A percentile compares a stretch with the other conserved stretches of the same genome.
phyloP scores from a whole-genome alignment of 257 asterid species.

The Gynochthodes officinalis region DNA sequence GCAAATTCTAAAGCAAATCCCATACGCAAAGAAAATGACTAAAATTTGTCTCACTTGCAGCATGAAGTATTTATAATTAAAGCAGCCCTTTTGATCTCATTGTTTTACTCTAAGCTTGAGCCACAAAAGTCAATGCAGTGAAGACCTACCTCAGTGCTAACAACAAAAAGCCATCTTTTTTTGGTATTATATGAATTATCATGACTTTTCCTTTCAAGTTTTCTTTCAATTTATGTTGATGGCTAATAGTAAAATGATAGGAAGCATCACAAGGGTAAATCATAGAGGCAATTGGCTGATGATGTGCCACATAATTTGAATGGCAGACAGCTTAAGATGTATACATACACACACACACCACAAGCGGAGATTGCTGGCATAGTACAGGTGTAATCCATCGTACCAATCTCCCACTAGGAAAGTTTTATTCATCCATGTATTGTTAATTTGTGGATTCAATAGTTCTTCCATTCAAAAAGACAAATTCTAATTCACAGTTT shows the following conservation, averaged over 20 bases:
- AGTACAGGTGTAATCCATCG: neutral
- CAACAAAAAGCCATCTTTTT: neutral
- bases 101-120: neutral
- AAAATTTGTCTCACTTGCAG: neutral
- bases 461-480: neutral
- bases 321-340: slow-evolving; percentile 39
- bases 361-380: neutral
- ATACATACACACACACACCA: slow-evolving; percentile 11
- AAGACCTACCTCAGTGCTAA: slow-evolving; percentile 12
- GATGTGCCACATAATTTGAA: slow-evolving; percentile 25
- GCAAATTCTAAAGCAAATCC: slow-evolving; percentile 15
- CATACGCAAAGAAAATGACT: slow-evolving; percentile 25
- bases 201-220: slow-evolving; percentile 8
- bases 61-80: neutral
- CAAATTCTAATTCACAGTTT: too few relatives aligned
- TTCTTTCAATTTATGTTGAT: neutral
- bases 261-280: too few relatives aligned
- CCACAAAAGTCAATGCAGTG: slow-evolving; percentile 30
- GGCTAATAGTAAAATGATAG: too few relatives aligned
- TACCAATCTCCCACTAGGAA: neutral
- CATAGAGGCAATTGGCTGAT: slow-evolving; percentile 28
- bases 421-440: neutral
- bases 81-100: neutral
- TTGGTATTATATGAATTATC: neutral
- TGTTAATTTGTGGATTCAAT: neutral